Conservation (phyloP, 1,139 yeast genomes). For the Keqinozyma sinolaborantium region DNA sequence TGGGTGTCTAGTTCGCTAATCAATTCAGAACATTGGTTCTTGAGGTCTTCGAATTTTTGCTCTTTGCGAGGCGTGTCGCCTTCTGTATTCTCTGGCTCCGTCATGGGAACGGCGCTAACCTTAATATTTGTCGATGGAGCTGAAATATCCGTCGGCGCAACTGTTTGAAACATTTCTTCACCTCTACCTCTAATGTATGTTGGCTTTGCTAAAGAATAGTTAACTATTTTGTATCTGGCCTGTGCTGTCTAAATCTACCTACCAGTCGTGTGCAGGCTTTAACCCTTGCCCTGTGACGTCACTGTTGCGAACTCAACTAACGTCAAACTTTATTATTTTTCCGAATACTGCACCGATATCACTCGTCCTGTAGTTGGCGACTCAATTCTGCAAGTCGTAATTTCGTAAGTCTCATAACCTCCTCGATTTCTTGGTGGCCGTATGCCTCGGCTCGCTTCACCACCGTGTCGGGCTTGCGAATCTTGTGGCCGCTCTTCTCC, state of each 20-base stretch:
- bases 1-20: conserved; percentile 32
- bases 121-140: too few species aligned
- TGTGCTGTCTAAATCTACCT: too few species aligned
- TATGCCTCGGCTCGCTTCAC: conserved; percentile 15
- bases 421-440: conserved; percentile 48
- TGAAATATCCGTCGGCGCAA: conserved; percentile 3
- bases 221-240: too few species aligned
- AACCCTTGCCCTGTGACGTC: too few species aligned
- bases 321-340: conserved; percentile 2
- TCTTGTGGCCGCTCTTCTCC: conserved; percentile 38
- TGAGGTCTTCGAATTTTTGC: conserved; percentile 28
- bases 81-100: too few species aligned
- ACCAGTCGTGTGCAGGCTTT: too few species aligned
- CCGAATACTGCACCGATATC: background rate
- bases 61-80: too few species aligned
- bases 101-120: too few species aligned
- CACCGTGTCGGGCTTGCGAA: conserved; percentile 7
- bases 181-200: too few species aligned
- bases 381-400: conserved; percentile 36
- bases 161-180: conserved; percentile 4
- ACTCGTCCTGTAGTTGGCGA: conserved; percentile 5
- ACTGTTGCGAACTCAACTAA: too few species aligned
- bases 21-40: conserved; percentile 31
- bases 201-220: too few species aligned
- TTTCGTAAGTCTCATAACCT: conserved; percentile 54